These are phyloP conservation scores for Rhodotorula paludigena DNA, from an alignment of 768 basidiomycete species.

Conservation along the genomic window DNA sequence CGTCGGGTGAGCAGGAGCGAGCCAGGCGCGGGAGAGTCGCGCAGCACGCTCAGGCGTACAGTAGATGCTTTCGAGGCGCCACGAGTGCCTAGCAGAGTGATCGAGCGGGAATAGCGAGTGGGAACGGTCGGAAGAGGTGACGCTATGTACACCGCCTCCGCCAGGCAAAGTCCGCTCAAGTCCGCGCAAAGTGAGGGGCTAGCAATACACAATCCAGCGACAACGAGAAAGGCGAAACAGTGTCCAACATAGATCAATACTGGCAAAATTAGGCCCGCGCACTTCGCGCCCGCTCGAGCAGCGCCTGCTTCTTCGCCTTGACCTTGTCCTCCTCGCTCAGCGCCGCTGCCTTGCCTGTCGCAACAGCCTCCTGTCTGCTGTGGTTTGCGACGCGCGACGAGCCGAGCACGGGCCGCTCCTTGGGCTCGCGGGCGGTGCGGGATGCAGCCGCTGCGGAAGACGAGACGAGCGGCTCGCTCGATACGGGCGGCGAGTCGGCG, in stretches of 20 bases:
- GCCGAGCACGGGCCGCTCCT: not conserved
- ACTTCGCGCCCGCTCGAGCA: not conserved
- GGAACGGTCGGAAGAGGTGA: no score
- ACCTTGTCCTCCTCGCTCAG: not conserved
- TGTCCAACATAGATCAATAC: not conserved
- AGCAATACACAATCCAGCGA: not conserved
- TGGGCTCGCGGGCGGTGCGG: not conserved
- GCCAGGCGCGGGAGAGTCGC: no score
- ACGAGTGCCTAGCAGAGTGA: no score
- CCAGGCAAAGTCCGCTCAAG: no score
- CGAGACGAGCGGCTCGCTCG: not conserved
- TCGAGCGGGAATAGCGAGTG: no score
- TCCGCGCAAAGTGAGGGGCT: not conserved
- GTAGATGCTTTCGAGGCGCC: no score
- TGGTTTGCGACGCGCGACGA: not conserved
- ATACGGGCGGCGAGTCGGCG: conserved; percentile 5
- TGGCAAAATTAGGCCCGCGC: not conserved
- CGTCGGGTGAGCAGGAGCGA: no score
- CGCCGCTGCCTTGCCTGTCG: not conserved
- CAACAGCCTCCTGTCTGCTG: no score
- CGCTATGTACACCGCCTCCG: not conserved
- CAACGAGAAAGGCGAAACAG: not conserved
- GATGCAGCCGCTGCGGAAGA: not conserved
- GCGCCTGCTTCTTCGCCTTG: not conserved
- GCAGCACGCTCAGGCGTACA: no score